Conservation (phyloP, 257 asterid species). For the Solanum bulbocastanum region DNA sequence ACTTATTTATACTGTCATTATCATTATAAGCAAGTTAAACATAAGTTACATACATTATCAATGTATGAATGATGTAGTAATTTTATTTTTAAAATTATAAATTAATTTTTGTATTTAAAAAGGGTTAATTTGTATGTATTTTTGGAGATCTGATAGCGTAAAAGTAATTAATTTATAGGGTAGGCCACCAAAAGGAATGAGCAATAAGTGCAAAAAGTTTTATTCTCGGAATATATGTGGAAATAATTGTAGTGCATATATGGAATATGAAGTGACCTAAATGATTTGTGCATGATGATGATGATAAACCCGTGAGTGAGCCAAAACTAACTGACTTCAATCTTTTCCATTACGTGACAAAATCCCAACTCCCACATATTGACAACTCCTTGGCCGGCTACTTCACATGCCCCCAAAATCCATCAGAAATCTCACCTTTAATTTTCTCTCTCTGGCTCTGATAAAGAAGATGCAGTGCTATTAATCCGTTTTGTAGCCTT, state of each 20-base stretch:
- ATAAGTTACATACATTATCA: neutral
- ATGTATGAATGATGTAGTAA: neutral
- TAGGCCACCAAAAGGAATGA: neutral
- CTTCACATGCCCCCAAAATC: constrained; percentile 45
- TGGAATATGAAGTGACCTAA: neutral
- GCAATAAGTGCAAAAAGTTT: neutral
- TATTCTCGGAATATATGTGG: constrained; percentile 2
- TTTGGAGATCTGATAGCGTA: neutral
- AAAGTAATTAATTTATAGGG: neutral
- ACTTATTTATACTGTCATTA: neutral
- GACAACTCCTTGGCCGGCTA: constrained; percentile 75
- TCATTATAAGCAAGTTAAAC: neutral
- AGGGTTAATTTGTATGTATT: no score
- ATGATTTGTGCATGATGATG: constrained; percentile 57
- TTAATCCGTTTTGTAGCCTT: constrained; percentile 19
- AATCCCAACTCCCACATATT: constrained; percentile 36
- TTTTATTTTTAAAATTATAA: neutral
- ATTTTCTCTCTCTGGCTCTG: constrained; percentile 1
- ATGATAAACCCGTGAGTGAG: constrained; percentile 46
- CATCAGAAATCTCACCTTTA: constrained; percentile 5
- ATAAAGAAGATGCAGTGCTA: neutral
- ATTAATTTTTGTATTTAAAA: neutral
- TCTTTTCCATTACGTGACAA: constrained; percentile 42
- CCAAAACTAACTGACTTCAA: constrained; percentile 37
- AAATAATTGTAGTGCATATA: neutral